These are phyloP conservation scores for Microascus cirrosus DNA, from an alignment of 2,329 filamentous ascomycete species.

Conservation along the genomic window DNA sequence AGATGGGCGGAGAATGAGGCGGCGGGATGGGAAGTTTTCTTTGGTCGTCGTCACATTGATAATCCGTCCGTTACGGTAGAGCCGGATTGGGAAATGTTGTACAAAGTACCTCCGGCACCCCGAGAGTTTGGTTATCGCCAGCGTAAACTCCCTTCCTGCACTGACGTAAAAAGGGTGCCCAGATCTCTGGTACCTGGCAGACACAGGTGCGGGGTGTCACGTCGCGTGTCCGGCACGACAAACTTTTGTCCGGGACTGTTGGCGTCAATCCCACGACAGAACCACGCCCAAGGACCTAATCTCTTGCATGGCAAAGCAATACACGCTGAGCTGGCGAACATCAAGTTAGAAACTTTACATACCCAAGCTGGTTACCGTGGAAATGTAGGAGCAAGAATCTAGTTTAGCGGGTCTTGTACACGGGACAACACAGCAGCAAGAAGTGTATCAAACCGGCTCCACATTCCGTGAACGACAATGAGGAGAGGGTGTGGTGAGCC, in stretches of 20 bases:
- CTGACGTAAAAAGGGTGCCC: background rate
- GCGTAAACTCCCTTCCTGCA: background rate
- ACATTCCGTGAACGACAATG: background rate
- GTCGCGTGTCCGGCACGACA: background rate
- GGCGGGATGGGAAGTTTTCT: background rate
- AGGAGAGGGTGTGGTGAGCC: background rate
- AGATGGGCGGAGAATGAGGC: background rate
- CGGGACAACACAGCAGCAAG: background rate
- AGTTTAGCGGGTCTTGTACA: background rate
- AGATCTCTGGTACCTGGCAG: background rate
- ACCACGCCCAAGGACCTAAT: too few species aligned
- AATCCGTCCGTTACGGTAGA: background rate
- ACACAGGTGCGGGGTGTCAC: background rate
- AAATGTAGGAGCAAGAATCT: background rate
- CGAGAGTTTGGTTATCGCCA: background rate
- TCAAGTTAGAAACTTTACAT: too few species aligned
- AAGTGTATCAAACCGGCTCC: background rate
- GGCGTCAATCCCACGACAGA: too few species aligned
- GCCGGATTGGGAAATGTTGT: background rate
- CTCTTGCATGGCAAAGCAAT: too few species aligned
- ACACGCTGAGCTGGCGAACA: too few species aligned
- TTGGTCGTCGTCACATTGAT: background rate
- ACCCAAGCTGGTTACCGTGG: too few species aligned
- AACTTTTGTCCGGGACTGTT: too few species aligned
- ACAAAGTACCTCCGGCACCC: background rate